Evolutionary conservation across 352 stramenopile genomes (phyloP), one percentile per base, ranked within the genome.

Genomic region (Phytopythium mirpurense): DNA sequence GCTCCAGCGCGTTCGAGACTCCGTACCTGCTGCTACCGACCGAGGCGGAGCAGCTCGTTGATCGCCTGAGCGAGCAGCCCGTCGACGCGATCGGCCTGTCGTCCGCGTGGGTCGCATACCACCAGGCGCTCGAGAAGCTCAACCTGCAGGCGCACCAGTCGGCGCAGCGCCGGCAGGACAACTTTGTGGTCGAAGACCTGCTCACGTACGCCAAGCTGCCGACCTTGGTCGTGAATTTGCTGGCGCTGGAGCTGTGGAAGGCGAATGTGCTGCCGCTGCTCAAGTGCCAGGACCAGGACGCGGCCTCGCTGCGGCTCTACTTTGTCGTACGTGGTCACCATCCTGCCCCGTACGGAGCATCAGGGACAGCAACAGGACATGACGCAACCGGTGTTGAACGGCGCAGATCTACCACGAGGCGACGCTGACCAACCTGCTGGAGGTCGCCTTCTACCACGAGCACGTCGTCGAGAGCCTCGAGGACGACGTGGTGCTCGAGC

Each of bases 71-170:
- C 24, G 65, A 80, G 34, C 75, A 95, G 57, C 60, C 65, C 0
- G 42, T 90, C 2, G 72, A 88, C 8, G 54, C 62, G 5, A 79
- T 97, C 44, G 90, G 88, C 3, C 32, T 49, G 21, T 66, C 62
- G 8, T 63, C 60, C 3, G 54, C 72, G 42, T 98, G 93, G 90
- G 79, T 98, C 37, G 51, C 81, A 29, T 77, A 98, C 57, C 90
- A 98, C 61, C 65, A 91, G 44, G 56, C 56, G 11, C 72, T 98
- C 48, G 86, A 98, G 61, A 97, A 96, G 61, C 65, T 98, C 43
- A 98, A 98, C 52, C 48, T 97, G 11, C 92, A 98, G 60, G 86
- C 90, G 27, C 88, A 97, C 54, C 90, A 97, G 58, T 96, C 86
- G 14, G 89, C 90, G 0, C 88, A 95, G 68, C 71, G 63, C 45